Conservation (phyloP, 129 eudicot genomes). For the Escallonia rubra region DNA sequence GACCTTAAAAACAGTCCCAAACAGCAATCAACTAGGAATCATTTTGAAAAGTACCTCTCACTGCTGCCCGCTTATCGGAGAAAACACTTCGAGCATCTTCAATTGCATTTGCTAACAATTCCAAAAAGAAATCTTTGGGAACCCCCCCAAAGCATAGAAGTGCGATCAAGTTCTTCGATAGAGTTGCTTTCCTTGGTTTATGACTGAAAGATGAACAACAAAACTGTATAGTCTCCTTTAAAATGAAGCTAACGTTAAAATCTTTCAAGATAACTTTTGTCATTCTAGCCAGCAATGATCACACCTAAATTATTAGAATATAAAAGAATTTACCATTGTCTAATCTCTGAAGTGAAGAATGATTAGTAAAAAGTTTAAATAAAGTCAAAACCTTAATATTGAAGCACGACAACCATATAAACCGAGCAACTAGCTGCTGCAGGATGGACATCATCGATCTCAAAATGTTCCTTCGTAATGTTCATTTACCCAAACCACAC, state of each 20-base stretch:
- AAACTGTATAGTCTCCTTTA: background rate
- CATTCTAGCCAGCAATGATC: too few relatives aligned
- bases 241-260: background rate
- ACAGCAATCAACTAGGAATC: background rate
- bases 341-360: background rate
- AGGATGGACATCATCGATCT: too few relatives aligned
- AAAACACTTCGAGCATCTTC: conserved; percentile 38
- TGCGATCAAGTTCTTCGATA: conserved; percentile 57
- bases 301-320: too few relatives aligned
- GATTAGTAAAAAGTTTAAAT: too few relatives aligned
- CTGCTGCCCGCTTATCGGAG: conserved; percentile 48
- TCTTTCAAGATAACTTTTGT: too few relatives aligned
- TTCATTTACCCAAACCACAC: too few relatives aligned
- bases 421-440: too few relatives aligned
- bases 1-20: too few relatives aligned
- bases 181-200: conserved; percentile 39
- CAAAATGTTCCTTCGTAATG: too few relatives aligned
- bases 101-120: conserved; percentile 32
- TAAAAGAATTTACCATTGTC: background rate
- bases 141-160: conserved; percentile 69
- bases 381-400: too few relatives aligned
- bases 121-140: conserved; percentile 48
- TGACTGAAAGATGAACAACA: conserved; percentile 30
- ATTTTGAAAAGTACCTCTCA: conserved; percentile 40
- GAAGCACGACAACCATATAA: too few relatives aligned